phyloP scores from a whole-genome alignment of 1,139 yeast genomes.

The Suhomyces chickasaworum region DNA sequence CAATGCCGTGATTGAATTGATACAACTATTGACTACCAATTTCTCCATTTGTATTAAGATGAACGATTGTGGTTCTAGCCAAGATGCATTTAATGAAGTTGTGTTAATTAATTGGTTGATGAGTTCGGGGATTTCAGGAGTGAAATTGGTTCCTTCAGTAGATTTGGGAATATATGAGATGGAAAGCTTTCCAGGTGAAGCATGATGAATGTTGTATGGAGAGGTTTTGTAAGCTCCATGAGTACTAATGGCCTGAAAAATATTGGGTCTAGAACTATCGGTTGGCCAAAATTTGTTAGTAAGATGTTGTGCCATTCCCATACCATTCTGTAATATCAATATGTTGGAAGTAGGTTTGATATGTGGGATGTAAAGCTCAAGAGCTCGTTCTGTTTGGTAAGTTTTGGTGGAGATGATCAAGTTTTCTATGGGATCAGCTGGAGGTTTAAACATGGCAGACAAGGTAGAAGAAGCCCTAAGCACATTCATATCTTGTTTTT shows the following conservation, averaged over 20 bases:
- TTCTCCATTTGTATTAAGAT: slow-evolving; percentile 71
- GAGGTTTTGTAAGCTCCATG: slow-evolving; percentile 69
- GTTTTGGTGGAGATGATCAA: slow-evolving; percentile 67
- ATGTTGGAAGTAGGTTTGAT: slow-evolving; percentile 52
- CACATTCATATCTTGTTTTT: slow-evolving; percentile 22
- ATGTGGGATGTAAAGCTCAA: slow-evolving; percentile 44
- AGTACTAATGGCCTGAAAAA: slow-evolving; percentile 74
- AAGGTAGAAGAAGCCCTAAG: slow-evolving; percentile 17
- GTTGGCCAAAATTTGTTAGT: slow-evolving; percentile 58
- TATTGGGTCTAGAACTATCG: slow-evolving; percentile 46
- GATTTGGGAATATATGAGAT: slow-evolving; percentile 37
- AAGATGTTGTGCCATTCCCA: slow-evolving; percentile 64
- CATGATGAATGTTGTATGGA: slow-evolving; percentile 59
- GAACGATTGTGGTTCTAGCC: slow-evolving; percentile 55
- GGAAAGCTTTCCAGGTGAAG: slow-evolving; percentile 63
- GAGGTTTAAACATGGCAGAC: slow-evolving; percentile 17
- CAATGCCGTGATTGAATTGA: slow-evolving; percentile 73
- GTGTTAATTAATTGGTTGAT: slow-evolving; percentile 34
- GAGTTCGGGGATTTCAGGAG: slow-evolving; percentile 29
- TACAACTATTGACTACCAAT: slow-evolving; percentile 69
- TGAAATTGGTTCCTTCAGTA: slow-evolving; percentile 5
- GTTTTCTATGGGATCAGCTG: slow-evolving; percentile 41
- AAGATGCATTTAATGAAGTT: slow-evolving; percentile 43
- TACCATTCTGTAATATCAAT: slow-evolving; percentile 75
- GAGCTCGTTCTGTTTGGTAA: slow-evolving; percentile 51